Evolutionary conservation across 108 stramenopile species (phyloP).

Genomic region (Nitzschia sp.): DNA sequence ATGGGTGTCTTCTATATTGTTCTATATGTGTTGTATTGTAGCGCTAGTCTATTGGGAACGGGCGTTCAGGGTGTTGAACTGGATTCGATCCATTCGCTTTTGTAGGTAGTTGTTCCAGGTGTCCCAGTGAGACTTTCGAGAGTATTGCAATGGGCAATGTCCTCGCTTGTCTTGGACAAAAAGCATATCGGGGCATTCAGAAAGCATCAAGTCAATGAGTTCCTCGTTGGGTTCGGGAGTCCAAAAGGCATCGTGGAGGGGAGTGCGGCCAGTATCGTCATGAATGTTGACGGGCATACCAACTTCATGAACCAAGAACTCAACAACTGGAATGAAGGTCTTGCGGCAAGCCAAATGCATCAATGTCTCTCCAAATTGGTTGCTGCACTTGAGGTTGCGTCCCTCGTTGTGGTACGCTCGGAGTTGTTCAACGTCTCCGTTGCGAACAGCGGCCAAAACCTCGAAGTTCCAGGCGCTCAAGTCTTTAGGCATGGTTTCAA

Average conservation of each 20-base stretch:
- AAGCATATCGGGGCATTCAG: conserved; percentile 41
- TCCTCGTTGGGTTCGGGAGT: conserved; percentile 49
- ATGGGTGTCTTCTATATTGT: background rate
- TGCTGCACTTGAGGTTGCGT: conserved; percentile 47
- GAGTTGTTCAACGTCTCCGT: conserved; percentile 53
- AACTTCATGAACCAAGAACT: conserved; percentile 51
- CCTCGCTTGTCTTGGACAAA: conserved; percentile 60
- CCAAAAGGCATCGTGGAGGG: conserved; percentile 81
- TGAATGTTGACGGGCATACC: conserved; percentile 45
- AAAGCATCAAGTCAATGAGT: conserved; percentile 50
- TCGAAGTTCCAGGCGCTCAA: conserved; percentile 33
- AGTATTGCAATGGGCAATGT: conserved; percentile 52
- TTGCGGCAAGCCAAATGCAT: conserved; percentile 71
- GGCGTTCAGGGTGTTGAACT: conserved; percentile 1
- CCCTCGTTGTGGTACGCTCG: conserved; percentile 32
- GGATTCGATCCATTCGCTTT: background rate
- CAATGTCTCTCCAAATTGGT: conserved; percentile 71
- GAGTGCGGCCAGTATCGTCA: conserved; percentile 79
- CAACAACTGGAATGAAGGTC: conserved; percentile 35
- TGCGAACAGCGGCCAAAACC: conserved; percentile 57
- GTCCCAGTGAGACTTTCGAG: conserved; percentile 47
- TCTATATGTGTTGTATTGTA: background rate
- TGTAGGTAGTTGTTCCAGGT: conserved; percentile 24
- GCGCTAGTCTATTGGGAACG: background rate
- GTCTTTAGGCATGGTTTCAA: conserved; percentile 4